These are phyloP conservation scores for Blastobotrys aristatus DNA, from an alignment of 1,139 yeast species.

Conservation along the genomic window DNA sequence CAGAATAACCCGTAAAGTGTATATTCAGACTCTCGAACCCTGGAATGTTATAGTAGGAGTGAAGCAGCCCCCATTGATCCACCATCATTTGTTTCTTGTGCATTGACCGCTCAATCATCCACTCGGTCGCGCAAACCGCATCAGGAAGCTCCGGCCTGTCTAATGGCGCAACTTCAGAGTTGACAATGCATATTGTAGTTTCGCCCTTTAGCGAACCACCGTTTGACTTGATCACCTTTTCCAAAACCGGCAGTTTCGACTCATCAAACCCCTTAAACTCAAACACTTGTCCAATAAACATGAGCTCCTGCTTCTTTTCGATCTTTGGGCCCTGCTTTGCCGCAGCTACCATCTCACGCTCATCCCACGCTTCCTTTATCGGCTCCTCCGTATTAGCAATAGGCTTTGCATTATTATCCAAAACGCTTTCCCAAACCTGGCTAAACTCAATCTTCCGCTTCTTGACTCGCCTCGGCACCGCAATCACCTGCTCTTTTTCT, in stretches of 20 bases:
- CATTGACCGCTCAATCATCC: slow-evolving; percentile 78
- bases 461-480: slow-evolving; percentile 10
- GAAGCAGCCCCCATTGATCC: slow-evolving; percentile 75
- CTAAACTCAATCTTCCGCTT: slow-evolving; percentile 19
- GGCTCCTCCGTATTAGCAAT: not conserved
- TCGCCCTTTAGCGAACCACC: slow-evolving; percentile 20
- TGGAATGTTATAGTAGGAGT: slow-evolving; percentile 39
- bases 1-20: slow-evolving; percentile 75
- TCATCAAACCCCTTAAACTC: slow-evolving; percentile 24
- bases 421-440: slow-evolving; percentile 25
- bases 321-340: not conserved
- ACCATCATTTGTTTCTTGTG: slow-evolving; percentile 49
- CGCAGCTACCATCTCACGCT: not conserved
- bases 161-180: slow-evolving; percentile 24
- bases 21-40: slow-evolving; percentile 42
- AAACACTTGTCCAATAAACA: slow-evolving; percentile 23
- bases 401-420: slow-evolving; percentile 13
- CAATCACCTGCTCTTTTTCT: not conserved
- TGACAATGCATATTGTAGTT: slow-evolving; percentile 24
- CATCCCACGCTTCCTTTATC: slow-evolving; percentile 2
- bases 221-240: slow-evolving; percentile 39
- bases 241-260: slow-evolving; percentile 24
- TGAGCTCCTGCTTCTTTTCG: slow-evolving; percentile 15
- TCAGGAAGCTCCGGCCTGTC: slow-evolving; percentile 11
- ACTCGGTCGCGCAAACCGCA: slow-evolving; percentile 49